A percentile compares a stretch with the other conserved stretches of the same genome.
Evolutionary conservation across 2,329 filamentous ascomycete species (phyloP).

Genomic region (Metarhizium humberi): DNA sequence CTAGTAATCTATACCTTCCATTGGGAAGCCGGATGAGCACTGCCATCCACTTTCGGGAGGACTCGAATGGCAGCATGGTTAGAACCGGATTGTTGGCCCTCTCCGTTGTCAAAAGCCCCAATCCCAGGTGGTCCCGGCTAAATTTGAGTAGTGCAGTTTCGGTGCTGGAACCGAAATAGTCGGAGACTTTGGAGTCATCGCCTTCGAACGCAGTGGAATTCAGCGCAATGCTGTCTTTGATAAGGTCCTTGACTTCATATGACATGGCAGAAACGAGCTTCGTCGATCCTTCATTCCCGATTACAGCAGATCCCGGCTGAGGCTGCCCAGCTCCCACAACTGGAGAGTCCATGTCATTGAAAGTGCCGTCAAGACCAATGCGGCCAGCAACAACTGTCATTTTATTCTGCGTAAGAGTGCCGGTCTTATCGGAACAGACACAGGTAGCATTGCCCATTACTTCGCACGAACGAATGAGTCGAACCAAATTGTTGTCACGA

Average conservation of each 20-base stretch:
- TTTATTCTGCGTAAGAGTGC: conserved; percentile 54
- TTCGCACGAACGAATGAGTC: conserved; percentile 49
- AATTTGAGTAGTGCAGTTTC: conserved; percentile 44
- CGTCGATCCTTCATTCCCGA: conserved; percentile 18
- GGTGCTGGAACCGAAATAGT: conserved; percentile 45
- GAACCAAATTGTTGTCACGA: conserved; percentile 53
- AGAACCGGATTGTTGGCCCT: conserved; percentile 35
- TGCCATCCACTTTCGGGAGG: conserved; percentile 46
- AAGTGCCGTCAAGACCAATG: conserved; percentile 31
- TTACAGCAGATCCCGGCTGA: conserved; percentile 12
- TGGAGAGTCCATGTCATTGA: conserved; percentile 24
- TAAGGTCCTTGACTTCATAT: conserved; percentile 22
- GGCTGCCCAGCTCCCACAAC: conserved; percentile 11
- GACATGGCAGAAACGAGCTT: conserved; percentile 21
- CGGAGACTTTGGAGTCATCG: conserved; percentile 22
- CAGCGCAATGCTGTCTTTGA: conserved; percentile 31
- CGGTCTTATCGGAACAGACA: conserved; percentile 58
- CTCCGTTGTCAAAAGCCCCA: conserved; percentile 34
- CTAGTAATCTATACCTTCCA: conserved; percentile 39
- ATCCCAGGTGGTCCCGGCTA: conserved; percentile 37
- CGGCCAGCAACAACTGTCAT: conserved; percentile 53
- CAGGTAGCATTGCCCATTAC: conserved; percentile 57
- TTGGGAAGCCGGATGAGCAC: conserved; percentile 37
- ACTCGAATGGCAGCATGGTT: conserved; percentile 45
- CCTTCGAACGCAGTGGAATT: conserved; percentile 47